These are phyloP conservation scores for Camelina neglecta DNA, from an alignment of 345 rosid genomes.

Conservation along the genomic window DNA sequence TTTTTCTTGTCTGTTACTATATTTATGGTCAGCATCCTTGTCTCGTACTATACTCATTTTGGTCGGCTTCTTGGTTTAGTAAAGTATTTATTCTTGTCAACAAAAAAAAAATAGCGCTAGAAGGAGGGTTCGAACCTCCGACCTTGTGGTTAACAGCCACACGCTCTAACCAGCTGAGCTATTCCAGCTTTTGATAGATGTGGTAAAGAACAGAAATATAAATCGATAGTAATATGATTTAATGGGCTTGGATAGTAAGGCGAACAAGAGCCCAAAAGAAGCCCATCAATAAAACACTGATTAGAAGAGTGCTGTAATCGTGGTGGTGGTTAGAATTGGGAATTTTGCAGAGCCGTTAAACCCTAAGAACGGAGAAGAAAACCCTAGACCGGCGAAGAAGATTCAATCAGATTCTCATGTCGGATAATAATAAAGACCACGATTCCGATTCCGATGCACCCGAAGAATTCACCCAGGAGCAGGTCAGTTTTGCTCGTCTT, in stretches of 20 bases:
- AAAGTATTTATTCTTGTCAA: background rate
- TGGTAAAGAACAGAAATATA: too few relatives aligned
- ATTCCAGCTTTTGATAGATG: conserved; percentile 52
- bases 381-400: conserved; percentile 44
- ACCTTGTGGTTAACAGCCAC: conserved; percentile 93
- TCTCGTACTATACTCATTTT: conserved; percentile 6
- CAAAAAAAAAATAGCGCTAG: conserved; percentile 26
- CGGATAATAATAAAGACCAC: conserved; percentile 49
- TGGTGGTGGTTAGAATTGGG: conserved; percentile 54
- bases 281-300: conserved; percentile 53
- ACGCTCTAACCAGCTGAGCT: conserved; percentile 94
- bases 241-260: conserved; percentile 1
- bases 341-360: conserved; percentile 57
- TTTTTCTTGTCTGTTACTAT: conserved; percentile 30
- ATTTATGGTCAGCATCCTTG: conserved; percentile 22
- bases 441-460: conserved; percentile 69
- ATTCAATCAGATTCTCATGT: conserved; percentile 46
- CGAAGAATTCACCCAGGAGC: conserved; percentile 77
- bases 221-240: too few relatives aligned
- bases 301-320: conserved; percentile 52
- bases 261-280: conserved; percentile 57
- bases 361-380: conserved; percentile 42
- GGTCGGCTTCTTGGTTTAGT: conserved; percentile 15
- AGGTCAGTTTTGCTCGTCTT: conserved; percentile 48
- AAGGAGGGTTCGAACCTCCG: conserved; percentile 84